These are phyloP conservation scores for Diaporthe sp. DNA, from an alignment of 2,329 filamentous ascomycete genomes.

Conservation along the genomic window DNA sequence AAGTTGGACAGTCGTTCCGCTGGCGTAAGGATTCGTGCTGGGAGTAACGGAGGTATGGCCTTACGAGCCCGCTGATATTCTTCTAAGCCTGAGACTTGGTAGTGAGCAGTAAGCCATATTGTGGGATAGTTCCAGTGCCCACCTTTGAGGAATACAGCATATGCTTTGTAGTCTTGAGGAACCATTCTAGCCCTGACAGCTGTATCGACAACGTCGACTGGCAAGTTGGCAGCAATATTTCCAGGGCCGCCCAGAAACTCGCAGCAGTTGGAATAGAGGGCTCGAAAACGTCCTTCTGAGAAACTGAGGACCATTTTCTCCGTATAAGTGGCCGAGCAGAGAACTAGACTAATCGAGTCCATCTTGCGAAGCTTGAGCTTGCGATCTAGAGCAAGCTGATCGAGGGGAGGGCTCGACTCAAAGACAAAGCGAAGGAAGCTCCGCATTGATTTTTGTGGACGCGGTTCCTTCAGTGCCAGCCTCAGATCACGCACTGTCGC, in stretches of 20 bases:
- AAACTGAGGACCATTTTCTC: not conserved
- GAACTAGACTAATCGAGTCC: not conserved
- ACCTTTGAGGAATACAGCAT: not conserved
- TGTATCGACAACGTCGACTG: not conserved
- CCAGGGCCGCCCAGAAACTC: not conserved
- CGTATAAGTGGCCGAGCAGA: not conserved
- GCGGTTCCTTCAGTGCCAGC: not conserved
- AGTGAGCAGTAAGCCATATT: not conserved
- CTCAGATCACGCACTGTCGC: not conserved
- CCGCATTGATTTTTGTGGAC: not conserved
- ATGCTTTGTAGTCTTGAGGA: slow-evolving; percentile 1
- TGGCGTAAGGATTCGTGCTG: not conserved
- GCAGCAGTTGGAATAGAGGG: not conserved
- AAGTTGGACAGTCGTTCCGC: not conserved
- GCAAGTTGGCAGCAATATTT: not conserved
- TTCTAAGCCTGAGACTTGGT: not conserved
- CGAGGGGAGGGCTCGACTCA: not conserved
- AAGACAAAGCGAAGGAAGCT: not conserved
- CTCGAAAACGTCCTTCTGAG: not conserved
- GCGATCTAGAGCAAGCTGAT: not conserved
- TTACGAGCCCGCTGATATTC: not conserved
- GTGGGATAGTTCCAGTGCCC: not conserved
- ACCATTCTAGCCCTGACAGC: not conserved
- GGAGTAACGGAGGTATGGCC: not conserved
- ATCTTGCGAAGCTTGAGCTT: slow-evolving; percentile 4